Percentiles rank a stretch among this genome's conserved stretches.
These are phyloP conservation scores for Tricholoma matsutake DNA, from an alignment of 768 basidiomycete species.

Conservation along the genomic window DNA sequence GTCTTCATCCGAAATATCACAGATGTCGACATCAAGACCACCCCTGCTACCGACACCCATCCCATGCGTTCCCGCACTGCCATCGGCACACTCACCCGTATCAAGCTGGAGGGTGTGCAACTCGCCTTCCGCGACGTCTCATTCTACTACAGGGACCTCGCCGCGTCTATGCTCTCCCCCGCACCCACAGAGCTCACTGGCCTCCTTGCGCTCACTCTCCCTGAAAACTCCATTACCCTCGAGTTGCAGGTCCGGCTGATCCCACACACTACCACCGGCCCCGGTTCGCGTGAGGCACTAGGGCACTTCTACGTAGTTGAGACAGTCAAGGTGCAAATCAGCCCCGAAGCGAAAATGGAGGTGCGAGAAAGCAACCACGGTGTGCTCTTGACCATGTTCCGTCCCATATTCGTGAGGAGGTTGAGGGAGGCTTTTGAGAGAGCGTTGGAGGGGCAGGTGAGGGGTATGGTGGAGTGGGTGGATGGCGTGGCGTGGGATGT, in stretches of 20 bases:
- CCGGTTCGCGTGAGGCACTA: constrained; percentile 35
- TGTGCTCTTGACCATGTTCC: constrained; percentile 58
- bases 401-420: constrained; percentile 54
- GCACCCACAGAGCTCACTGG: constrained; percentile 58
- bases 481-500: constrained; percentile 63
- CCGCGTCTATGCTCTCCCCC: constrained; percentile 45
- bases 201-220: constrained; percentile 57
- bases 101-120: constrained; percentile 64
- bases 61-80: constrained; percentile 41
- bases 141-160: constrained; percentile 71
- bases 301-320: constrained; percentile 61
- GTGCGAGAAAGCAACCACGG: constrained; percentile 64
- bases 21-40: constrained; percentile 44
- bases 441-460: constrained; percentile 54
- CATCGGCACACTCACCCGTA: constrained; percentile 62
- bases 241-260: constrained; percentile 66
- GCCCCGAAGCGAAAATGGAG: constrained; percentile 51
- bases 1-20: constrained; percentile 73
- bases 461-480: constrained; percentile 45
- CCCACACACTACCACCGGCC: constrained; percentile 43
- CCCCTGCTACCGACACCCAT: constrained; percentile 21
- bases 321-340: constrained; percentile 48
- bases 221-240: constrained; percentile 64
- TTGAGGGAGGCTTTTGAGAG: constrained; percentile 60
- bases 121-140: constrained; percentile 63